Percentiles rank a stretch among this genome's conserved stretches.
Evolutionary conservation across 2,329 filamentous ascomycete genomes (phyloP).

Genomic region (Paecilomyces variotii): DNA sequence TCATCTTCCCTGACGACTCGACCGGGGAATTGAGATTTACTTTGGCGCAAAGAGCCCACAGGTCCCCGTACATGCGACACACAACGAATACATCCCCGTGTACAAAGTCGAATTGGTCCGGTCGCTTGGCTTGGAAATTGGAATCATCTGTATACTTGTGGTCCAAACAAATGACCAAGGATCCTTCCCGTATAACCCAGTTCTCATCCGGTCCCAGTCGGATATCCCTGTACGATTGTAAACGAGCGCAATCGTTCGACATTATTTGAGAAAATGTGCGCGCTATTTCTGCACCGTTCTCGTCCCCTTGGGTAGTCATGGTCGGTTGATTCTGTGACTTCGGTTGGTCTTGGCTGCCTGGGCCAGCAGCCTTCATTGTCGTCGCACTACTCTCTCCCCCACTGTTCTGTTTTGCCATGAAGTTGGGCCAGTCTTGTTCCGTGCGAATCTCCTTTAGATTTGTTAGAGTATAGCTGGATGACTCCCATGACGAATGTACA

Average conservation of each 20-base stretch:
- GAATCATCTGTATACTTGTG: constrained; percentile 13
- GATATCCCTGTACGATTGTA: constrained; percentile 19
- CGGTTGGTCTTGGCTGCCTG: neutral
- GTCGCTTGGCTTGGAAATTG: constrained; percentile 6
- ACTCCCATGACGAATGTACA: neutral
- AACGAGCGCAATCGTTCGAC: constrained; percentile 10
- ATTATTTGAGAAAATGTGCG: constrained; percentile 11
- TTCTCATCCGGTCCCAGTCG: constrained; percentile 13
- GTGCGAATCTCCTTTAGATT: neutral
- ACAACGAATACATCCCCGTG: constrained; percentile 23
- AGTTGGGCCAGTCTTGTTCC: neutral
- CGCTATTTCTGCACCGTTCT: neutral
- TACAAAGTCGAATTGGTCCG: constrained; percentile 21
- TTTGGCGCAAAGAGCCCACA: constrained; percentile 26
- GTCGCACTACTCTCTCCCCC: neutral
- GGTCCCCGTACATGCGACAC: constrained; percentile 23
- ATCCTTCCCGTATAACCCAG: constrained; percentile 23
- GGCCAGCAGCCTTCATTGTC: neutral
- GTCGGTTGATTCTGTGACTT: neutral
- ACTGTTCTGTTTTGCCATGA: neutral
- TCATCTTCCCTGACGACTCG: neutral
- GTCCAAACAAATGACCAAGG: constrained; percentile 19
- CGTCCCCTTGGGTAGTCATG: neutral
- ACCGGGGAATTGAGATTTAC: constrained; percentile 12
- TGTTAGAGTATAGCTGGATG: neutral